Evolutionary conservation across 768 basidiomycete genomes (phyloP).

Genomic region (Leccinum sublutescens): DNA sequence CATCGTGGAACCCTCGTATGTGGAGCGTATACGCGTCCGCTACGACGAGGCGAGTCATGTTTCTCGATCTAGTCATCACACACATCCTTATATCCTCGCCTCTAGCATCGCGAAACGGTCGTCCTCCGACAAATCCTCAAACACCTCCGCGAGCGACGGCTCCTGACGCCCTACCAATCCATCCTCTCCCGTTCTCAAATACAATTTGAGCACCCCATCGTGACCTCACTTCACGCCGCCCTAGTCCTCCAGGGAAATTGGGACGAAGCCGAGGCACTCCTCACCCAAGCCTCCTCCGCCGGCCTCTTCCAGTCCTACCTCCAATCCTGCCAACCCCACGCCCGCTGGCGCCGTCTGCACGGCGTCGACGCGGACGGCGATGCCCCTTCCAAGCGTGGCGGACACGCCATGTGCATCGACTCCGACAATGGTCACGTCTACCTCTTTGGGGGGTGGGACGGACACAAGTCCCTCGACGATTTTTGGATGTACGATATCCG

Average conservation of each 20-base stretch:
- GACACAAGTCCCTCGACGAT: conserved; percentile 68
- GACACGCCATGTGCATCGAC: conserved; percentile 83
- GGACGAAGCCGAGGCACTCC: conserved; percentile 51
- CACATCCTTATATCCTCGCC: neutral
- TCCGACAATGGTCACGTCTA: conserved; percentile 60
- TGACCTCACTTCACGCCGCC: conserved; percentile 60
- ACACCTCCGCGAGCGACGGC: conserved; percentile 72
- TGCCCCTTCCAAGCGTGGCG: conserved; percentile 65
- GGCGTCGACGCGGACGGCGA: conserved; percentile 65
- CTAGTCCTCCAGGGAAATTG: conserved; percentile 70
- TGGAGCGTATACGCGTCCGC: conserved; percentile 49
- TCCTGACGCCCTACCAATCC: conserved; percentile 55
- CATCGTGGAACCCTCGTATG: conserved; percentile 51
- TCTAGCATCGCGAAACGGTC: conserved; percentile 63
- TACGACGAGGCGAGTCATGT: conserved; percentile 60
- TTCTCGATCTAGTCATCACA: neutral
- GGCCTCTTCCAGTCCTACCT: conserved; percentile 65
- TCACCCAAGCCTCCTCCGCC: conserved; percentile 47
- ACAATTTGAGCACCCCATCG: conserved; percentile 61
- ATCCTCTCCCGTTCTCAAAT: conserved; percentile 23
- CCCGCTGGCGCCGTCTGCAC: conserved; percentile 58
- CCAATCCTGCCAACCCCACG: conserved; percentile 51
- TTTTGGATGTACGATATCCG: conserved; percentile 72
- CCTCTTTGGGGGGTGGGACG: conserved; percentile 80
- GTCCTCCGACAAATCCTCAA: conserved; percentile 53